A percentile compares a stretch with the other conserved stretches of the same genome.
Evolutionary conservation across 177 flowering plant species (phyloP).

Genomic region (Tripterygium wilfordii): DNA sequence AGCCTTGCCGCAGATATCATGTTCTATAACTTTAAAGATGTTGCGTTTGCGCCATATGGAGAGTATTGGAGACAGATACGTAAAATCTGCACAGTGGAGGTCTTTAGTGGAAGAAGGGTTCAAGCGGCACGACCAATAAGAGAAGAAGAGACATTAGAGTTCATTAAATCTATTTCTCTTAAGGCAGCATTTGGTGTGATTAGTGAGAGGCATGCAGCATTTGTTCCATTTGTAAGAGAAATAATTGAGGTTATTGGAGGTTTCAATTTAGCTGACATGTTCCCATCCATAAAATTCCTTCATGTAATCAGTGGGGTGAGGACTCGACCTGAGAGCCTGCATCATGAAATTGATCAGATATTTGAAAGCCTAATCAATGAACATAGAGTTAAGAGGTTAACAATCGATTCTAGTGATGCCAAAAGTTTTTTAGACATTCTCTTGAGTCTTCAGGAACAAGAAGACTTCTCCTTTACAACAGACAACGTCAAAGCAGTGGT

Average conservation of each 20-base stretch:
- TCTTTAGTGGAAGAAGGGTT: constrained; percentile 13
- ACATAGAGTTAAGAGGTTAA: constrained; percentile 10
- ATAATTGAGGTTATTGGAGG: not conserved
- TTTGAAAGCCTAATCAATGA: constrained; percentile 22
- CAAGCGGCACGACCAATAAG: constrained; percentile 12
- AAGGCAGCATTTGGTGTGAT: constrained; percentile 20
- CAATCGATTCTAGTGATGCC: not conserved
- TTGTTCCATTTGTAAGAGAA: constrained; percentile 4
- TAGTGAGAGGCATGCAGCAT: constrained; percentile 9
- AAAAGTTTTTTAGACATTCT: constrained; percentile 33
- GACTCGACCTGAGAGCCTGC: constrained; percentile 16
- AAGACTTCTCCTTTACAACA: constrained; percentile 8
- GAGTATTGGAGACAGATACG: constrained; percentile 33
- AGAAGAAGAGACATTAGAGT: constrained; percentile 12
- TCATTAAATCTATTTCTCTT: constrained; percentile 6
- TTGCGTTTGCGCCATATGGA: constrained; percentile 27
- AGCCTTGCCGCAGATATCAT: not conserved
- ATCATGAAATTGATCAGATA: constrained; percentile 8
- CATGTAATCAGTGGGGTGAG: constrained; percentile 14
- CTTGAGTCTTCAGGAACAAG: constrained; percentile 10
- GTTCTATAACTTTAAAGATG: constrained; percentile 9
- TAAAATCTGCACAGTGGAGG: constrained; percentile 12
- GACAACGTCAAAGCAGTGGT: constrained; percentile 22
- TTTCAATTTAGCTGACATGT: constrained; percentile 16
- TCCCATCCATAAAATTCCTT: constrained; percentile 18